Base-by-base conservation (phyloP, 306 rosid species). In the Cyclanthera cordifolia region DNA sequence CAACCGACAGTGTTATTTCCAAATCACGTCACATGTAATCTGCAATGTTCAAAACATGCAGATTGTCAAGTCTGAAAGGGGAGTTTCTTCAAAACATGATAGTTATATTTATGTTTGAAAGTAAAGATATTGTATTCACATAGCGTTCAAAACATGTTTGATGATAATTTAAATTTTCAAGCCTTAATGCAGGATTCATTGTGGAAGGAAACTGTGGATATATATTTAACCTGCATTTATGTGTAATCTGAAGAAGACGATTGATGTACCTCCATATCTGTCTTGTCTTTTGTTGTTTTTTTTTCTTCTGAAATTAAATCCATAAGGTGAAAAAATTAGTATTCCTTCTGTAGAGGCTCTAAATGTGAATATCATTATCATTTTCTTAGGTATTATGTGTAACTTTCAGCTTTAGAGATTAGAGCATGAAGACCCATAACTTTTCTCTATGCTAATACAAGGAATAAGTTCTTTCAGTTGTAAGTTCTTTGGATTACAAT, bases 101-200 rank as follows among this genome's bases (percentile, higher is more conserved):
- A 34, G 1, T 34, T 79, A 21, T 47, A 50, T 63, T 23, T 79
- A 21, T 47, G 55, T 63, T 23, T 56, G 50, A 17, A 72, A 63
- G 49, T 45, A 43, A 8, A 65, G 19, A 45, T 2, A 45, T 65
- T 64, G 70, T 37, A 23, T 64, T 52, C 8, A 46, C 70, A 23
- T 13, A 53, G 13, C 14, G 70, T 6, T 19, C 27, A 20, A 24
- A 24, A 41, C 46, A 39, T 4, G 27, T 37, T 37, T 1, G 32
- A 21, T 43, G 70, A 43, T 12, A 43, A 43, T 64, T 4, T 21
- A 21, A 45, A 5, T 13, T 23, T 10, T n/a, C 47, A 41, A 23
- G 47, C 21, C 20, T 30, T 30, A 58, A 15, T 58, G 24, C 23
- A 30, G 24, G 45, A 6, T 32, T 16, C 5, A 15, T 32, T 16